Base-by-base conservation (phyloP, 176 grass and related monocot genomes). In the Calamus simplicifolius region DNA sequence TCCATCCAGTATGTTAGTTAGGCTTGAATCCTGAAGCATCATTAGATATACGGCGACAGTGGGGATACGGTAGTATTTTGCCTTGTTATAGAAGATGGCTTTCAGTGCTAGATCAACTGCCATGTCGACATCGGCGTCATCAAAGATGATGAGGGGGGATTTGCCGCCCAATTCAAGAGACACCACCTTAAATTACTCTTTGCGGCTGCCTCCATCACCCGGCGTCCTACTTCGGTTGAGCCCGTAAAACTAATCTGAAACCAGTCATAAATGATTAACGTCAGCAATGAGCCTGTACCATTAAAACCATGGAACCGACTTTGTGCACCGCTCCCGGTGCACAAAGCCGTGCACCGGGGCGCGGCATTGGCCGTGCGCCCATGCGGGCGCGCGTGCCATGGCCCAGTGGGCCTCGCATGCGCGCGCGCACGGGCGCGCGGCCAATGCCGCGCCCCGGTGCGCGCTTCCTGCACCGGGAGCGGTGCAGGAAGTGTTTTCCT, bases 131-230 rank as follows among this genome's bases (percentile, higher is more conserved):
- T 89, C 79, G 19, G 90, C 90, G 4, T 89, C 90, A 1, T 95
- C 82, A 50, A 95, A 95, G 69, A 95, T 60, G 51, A 95, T 86
- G 61, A 95, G 48, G 8, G 85, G 90, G 0, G 79, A 89, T 72
- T 95, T 95, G 64, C 90, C 90, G 4, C 90, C 90, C 18, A 95
- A 73, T 76, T 95, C 90, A 4, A 95, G 90, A 10, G 90, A 89
- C 0, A 95, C 82, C 2, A 25, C 66, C 83, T 95, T 56, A 95
- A 56, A 73, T 95, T 95, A 70, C 90, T 95, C 61, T 69, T 64
- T 0, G 90, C 90, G 0, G 90, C 74, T 0, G 90, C 68, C 70
- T 89, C 82, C 90, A 95, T 95, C 60, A 95, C 63, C 18, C 73
- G 25, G 25, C 90, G 81, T 0, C 90, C 90, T 0, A 80, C 74